These are phyloP conservation scores for Mycena polygramma DNA, from an alignment of 768 basidiomycete genomes.

Conservation along the genomic window DNA sequence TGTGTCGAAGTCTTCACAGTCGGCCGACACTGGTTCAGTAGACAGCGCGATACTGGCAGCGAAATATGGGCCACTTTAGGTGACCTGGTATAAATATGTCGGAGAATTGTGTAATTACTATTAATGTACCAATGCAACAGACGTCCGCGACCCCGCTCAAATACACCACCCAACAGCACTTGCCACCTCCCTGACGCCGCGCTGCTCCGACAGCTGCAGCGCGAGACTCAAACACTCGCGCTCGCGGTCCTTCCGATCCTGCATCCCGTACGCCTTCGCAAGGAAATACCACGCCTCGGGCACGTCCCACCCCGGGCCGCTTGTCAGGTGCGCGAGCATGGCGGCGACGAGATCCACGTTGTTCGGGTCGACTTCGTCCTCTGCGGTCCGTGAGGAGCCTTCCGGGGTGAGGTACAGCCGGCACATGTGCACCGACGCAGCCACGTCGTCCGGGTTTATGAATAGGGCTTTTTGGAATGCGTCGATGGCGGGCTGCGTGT, in stretches of 20 bases:
- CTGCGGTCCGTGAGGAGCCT: constrained; percentile 33
- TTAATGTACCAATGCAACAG: constrained; percentile 24
- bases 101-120: constrained; percentile 18
- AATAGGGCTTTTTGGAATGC: constrained; percentile 92
- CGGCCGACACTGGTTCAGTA: too few species aligned
- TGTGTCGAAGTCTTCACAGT: too few species aligned
- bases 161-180: constrained; percentile 79
- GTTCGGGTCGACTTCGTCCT: constrained; percentile 43
- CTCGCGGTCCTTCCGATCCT: constrained; percentile 78
- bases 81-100: not conserved
- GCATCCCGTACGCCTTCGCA: constrained; percentile 82
- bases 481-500: constrained; percentile 74
- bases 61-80: not conserved
- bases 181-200: constrained; percentile 74
- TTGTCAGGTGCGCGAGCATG: constrained; percentile 81
- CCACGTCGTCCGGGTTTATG: constrained; percentile 81
- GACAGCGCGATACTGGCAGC: too few species aligned
- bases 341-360: constrained; percentile 88
- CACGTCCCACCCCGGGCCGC: constrained; percentile 88
- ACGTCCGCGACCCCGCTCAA: constrained; percentile 41
- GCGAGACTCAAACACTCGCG: constrained; percentile 82
- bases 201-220: constrained; percentile 69
- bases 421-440: constrained; percentile 84
- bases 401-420: constrained; percentile 73
- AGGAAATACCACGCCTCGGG: constrained; percentile 97